Base-by-base conservation (phyloP, 2,329 filamentous ascomycete genomes). In the Cordyceps tenuipes region DNA sequence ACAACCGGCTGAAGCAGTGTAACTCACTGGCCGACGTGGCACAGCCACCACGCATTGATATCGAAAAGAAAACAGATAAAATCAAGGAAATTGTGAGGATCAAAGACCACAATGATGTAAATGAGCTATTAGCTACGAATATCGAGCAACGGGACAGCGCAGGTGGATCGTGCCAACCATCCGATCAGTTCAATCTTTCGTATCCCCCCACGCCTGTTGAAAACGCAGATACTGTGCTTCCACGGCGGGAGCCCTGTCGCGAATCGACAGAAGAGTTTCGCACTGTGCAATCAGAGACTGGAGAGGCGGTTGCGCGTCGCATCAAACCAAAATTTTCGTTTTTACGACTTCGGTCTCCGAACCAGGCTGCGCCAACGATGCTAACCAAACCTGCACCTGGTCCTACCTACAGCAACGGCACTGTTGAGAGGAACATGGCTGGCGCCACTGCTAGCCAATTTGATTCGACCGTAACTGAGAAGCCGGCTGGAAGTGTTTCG, bases 151-250 rank as follows among this genome's bases (percentile, higher is more conserved):
- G 48, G n/a, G 15, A 46, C 3, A 58, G 55, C 44, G n/a, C 15
- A 31, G 46, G 39, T 19, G 57, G 26, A 41, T 68, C 66, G 1
- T 62, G 63, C 7, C 65, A 64, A 43, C 53, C 64, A 23, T 72
- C 71, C 13, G 70, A 74, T 29, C 72, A 71, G 46, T 73, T 74
- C 57, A 71, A 72, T 48, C 70, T 75, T 57, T 60, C 67, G 13
- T 72, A 71, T 59, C 71, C 71, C 7, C 65, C 66, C 3, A 67
- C 68, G 2, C 60, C 63, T 5, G 62, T 48, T 5, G 61, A 64
- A 46, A 62, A 46, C 51, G 61, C 54, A 9, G 61, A 19, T 49
- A 55, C 13, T 61, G 62, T 26, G 61, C 58, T 44, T 53, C 57
- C 21, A 62, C 63, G 15, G 61, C 52, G 7, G 57, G 55, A 21